These are phyloP conservation scores for Alternaria arborescens DNA, from an alignment of 2,329 filamentous ascomycete species.

Conservation along the genomic window DNA sequence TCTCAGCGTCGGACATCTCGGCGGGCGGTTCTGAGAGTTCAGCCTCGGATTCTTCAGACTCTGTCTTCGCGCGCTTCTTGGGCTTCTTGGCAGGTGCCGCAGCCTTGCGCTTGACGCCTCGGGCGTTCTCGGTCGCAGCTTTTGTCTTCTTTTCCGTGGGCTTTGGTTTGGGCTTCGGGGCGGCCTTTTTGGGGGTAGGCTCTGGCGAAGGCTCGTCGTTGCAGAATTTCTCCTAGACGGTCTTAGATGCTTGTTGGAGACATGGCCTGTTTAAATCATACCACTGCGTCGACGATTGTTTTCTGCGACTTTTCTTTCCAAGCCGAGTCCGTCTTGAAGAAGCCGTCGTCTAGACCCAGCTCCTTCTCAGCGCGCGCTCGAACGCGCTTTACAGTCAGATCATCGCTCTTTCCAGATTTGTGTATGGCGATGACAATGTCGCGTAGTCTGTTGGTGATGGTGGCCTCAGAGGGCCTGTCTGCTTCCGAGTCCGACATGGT, in stretches of 20 bases:
- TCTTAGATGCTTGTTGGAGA: neutral
- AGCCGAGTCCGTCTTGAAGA: conserved; percentile 61
- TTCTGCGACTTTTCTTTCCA: conserved; percentile 65
- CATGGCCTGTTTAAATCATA: conserved; percentile 19
- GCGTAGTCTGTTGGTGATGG: conserved; percentile 53
- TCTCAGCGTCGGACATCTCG: conserved; percentile 36
- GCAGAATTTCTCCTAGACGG: conserved; percentile 40
- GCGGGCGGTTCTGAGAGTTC: conserved; percentile 28
- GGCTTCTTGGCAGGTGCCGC: conserved; percentile 39
- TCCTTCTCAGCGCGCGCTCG: conserved; percentile 62
- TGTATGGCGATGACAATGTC: conserved; percentile 53
- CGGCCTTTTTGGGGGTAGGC: conserved; percentile 30
- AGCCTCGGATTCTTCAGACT: conserved; percentile 40
- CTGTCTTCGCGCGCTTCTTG: conserved; percentile 24
- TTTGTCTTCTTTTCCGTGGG: conserved; percentile 35
- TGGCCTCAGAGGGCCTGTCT: conserved; percentile 45
- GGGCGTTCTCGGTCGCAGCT: conserved; percentile 16
- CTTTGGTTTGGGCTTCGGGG: conserved; percentile 32
- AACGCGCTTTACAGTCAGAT: conserved; percentile 66
- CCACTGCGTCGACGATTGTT: conserved; percentile 41
- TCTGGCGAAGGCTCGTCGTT: conserved; percentile 33
- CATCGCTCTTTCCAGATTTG: conserved; percentile 55
- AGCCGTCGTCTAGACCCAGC: conserved; percentile 61
- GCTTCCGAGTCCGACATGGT: conserved; percentile 46
- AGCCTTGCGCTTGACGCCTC: conserved; percentile 45